Conservation (phyloP, 768 basidiomycete genomes). For the Termitomyces sp. region DNA sequence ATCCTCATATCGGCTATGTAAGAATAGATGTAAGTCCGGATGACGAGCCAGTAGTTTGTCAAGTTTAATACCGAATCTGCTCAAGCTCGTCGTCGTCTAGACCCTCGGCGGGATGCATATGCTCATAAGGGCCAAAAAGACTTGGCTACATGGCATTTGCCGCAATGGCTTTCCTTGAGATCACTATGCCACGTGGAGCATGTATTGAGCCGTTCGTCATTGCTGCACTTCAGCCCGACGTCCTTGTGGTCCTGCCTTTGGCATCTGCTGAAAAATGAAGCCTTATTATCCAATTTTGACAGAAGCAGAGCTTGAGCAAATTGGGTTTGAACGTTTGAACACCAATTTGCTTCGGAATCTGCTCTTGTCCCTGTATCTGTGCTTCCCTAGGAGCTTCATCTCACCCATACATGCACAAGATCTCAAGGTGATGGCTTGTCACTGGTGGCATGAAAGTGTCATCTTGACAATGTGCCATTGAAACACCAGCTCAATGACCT, state of each 20-base stretch:
- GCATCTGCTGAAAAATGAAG: not conserved
- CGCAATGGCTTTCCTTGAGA: not conserved
- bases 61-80: conserved; percentile 46
- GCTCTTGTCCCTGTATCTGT: not conserved
- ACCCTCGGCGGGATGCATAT: conserved; percentile 37
- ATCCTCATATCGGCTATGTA: conserved; percentile 81
- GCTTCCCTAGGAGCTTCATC: not conserved
- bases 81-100: conserved; percentile 65
- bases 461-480: not conserved
- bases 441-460: not conserved
- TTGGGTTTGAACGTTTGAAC: not conserved
- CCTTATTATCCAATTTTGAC: not conserved
- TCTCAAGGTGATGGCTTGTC: not conserved
- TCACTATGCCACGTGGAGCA: conserved; percentile 7
- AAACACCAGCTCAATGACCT: too few relatives aligned
- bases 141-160: conserved; percentile 1
- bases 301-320: not conserved
- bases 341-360: not conserved
- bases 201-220: not conserved
- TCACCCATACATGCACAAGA: not conserved
- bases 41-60: not conserved
- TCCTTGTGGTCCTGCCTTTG: not conserved
- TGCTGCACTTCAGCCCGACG: not conserved
- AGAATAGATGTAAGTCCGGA: conserved; percentile 11
- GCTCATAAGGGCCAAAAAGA: conserved; percentile 14